These are phyloP conservation scores for Nicotiana sylvestris DNA, from an alignment of 257 asterid genomes.

Conservation along the genomic window DNA sequence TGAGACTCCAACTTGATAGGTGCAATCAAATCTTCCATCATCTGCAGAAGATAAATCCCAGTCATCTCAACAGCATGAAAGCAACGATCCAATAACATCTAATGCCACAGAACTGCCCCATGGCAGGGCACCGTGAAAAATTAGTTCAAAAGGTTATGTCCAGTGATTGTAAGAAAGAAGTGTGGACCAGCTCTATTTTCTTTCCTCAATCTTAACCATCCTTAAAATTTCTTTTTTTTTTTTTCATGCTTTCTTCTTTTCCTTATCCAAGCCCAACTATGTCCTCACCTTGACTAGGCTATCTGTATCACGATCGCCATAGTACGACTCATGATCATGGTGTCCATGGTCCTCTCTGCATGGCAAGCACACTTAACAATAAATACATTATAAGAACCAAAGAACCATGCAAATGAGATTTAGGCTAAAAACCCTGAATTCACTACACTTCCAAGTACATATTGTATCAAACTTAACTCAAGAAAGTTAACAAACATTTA, in stretches of 20 bases:
- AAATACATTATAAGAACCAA: conserved; percentile 4
- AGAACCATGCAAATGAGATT: conserved; percentile 10
- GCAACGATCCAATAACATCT: background rate
- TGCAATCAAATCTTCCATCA: conserved; percentile 83
- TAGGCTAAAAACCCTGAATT: background rate
- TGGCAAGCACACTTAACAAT: conserved; percentile 9
- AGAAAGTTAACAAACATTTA: background rate
- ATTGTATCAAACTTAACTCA: background rate
- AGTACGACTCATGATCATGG: conserved; percentile 93
- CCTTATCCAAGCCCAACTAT: conserved; percentile 6
- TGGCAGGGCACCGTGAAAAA: background rate
- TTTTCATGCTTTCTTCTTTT: conserved; percentile 12
- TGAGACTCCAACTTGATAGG: conserved; percentile 58
- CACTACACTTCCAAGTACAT: background rate
- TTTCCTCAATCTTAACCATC: background rate
- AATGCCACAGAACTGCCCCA: background rate
- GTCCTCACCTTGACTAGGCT: conserved; percentile 76
- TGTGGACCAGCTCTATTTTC: background rate
- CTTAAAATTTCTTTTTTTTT: background rate
- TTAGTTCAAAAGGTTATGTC: background rate
- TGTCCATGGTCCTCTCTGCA: conserved; percentile 84
- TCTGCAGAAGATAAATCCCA: conserved; percentile 38
- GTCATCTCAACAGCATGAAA: conserved; percentile 2
- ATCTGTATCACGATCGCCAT: conserved; percentile 95
- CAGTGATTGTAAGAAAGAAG: background rate